These are phyloP conservation scores for Vigna unguiculata DNA, from an alignment of 306 rosid species.

Conservation along the genomic window DNA sequence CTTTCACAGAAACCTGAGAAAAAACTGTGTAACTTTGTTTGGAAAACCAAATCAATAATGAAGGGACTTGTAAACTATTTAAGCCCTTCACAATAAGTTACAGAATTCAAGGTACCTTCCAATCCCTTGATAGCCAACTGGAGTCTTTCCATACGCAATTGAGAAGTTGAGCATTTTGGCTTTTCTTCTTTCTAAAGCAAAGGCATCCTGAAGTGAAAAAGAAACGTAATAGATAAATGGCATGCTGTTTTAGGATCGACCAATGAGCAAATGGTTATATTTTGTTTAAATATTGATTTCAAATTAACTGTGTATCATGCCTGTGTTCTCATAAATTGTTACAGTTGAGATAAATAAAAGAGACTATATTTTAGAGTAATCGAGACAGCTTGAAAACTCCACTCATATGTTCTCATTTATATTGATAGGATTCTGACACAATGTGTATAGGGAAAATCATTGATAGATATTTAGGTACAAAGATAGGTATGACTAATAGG, in stretches of 20 bases:
- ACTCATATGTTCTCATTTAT: too few relatives aligned
- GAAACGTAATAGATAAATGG: conserved; percentile 25
- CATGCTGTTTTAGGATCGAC: conserved; percentile 7
- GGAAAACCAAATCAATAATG: conserved; percentile 33
- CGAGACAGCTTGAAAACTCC: too few relatives aligned
- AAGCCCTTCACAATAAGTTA: conserved; percentile 15
- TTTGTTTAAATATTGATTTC: background rate
- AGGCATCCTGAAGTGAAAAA: too few relatives aligned
- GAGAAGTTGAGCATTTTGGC: conserved; percentile 99
- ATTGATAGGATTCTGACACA: too few relatives aligned
- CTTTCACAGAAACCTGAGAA: conserved; percentile 81
- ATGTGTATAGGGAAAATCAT: too few relatives aligned
- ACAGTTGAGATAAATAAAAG: too few relatives aligned
- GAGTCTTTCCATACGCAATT: conserved; percentile 97
- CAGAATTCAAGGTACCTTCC: conserved; percentile 75
- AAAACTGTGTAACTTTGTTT: conserved; percentile 18
- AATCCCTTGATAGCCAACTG: conserved; percentile 87
- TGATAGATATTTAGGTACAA: too few relatives aligned
- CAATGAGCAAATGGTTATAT: background rate
- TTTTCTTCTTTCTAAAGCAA: conserved; percentile 94
- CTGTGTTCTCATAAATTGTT: too few relatives aligned
- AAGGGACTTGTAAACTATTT: background rate
- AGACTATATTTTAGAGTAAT: too few relatives aligned
- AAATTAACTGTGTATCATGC: background rate
- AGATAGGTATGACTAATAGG: too few relatives aligned